A percentile compares a stretch with the other conserved stretches of the same genome.
phyloP scores from a whole-genome alignment of 2,329 filamentous ascomycete species.

The Colletotrichum sp. region DNA sequence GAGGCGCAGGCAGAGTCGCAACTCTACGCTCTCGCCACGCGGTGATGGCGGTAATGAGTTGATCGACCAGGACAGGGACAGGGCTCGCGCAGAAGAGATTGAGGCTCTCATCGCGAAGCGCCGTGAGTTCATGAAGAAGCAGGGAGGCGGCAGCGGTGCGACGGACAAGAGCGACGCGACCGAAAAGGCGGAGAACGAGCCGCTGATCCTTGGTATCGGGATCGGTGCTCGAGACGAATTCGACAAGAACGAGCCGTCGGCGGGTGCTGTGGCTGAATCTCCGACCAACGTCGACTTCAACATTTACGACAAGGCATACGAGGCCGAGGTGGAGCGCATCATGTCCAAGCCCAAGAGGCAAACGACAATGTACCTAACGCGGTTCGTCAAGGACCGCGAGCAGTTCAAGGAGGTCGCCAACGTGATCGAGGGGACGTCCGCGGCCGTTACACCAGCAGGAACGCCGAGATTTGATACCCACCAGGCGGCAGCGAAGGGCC shows the following conservation, averaged over 20 bases:
- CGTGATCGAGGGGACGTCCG: slow-evolving; percentile 33
- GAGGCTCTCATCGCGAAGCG: slow-evolving; percentile 53
- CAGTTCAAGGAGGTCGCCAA: slow-evolving; percentile 41
- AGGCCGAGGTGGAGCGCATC: slow-evolving; percentile 80
- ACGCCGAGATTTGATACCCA: slow-evolving; percentile 22
- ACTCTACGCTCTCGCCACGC: slow-evolving; percentile 2
- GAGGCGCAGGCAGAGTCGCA: slow-evolving; percentile 22
- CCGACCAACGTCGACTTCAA: slow-evolving; percentile 84
- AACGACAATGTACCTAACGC: slow-evolving; percentile 54
- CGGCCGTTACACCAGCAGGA: slow-evolving; percentile 3
- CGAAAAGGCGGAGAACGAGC: slow-evolving; percentile 64
- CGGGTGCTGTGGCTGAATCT: slow-evolving; percentile 76
- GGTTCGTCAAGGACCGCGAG: slow-evolving; percentile 50
- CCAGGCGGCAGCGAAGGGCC: slow-evolving; percentile 1
- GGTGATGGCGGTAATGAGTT: background rate
- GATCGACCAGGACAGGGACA: slow-evolving; percentile 32
- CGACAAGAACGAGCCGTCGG: slow-evolving; percentile 39
- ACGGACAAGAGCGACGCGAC: slow-evolving; percentile 44
- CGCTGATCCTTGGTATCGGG: slow-evolving; percentile 78
- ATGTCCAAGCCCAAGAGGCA: slow-evolving; percentile 43
- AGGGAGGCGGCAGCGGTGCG: slow-evolving; percentile 53
- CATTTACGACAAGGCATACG: slow-evolving; percentile 88
- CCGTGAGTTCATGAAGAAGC: slow-evolving; percentile 41
- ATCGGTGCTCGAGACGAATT: slow-evolving; percentile 61
- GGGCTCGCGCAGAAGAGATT: slow-evolving; percentile 51